Evolutionary conservation across 164 flowering plant species (phyloP).

Genomic region (Vitis labrusca): DNA sequence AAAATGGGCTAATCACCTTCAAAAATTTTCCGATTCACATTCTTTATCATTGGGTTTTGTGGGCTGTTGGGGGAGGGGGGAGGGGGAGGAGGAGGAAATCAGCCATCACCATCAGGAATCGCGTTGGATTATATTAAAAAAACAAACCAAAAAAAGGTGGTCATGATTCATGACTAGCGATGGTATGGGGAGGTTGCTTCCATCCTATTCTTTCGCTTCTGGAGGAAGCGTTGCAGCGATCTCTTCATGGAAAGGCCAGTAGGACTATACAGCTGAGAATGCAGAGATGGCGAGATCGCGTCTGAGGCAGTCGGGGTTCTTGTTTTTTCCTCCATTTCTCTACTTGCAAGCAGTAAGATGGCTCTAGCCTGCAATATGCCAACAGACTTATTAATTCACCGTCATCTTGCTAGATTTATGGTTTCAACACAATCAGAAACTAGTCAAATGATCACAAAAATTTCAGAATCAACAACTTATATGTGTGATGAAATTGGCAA

Average conservation of each 20-base stretch:
- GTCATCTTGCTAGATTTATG: too few relatives aligned
- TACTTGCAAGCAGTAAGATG: slow-evolving; percentile 38
- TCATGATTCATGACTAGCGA: slow-evolving; percentile 1
- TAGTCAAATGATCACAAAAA: too few relatives aligned
- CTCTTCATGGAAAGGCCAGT: slow-evolving; percentile 48
- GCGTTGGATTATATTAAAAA: too few relatives aligned
- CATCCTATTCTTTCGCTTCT: slow-evolving; percentile 47
- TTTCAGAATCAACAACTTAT: not conserved
- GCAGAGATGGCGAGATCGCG: slow-evolving; percentile 8
- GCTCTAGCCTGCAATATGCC: slow-evolving; percentile 44
- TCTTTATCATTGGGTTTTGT: too few relatives aligned
- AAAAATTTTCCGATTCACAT: too few relatives aligned
- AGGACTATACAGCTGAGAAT: slow-evolving; percentile 14
- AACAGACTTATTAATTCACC: not conserved
- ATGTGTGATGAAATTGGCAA: too few relatives aligned
- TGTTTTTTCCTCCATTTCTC: slow-evolving; percentile 33
- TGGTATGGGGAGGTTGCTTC: slow-evolving; percentile 39
- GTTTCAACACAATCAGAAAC: too few relatives aligned
- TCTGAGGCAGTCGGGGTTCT: slow-evolving; percentile 7
- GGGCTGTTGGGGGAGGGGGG: too few relatives aligned
- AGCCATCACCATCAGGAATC: too few relatives aligned
- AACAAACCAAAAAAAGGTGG: not conserved
- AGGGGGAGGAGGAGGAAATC: too few relatives aligned
- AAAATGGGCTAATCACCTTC: too few relatives aligned
- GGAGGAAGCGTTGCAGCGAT: slow-evolving; percentile 57